A percentile compares a stretch with the other conserved stretches of the same genome.
Evolutionary conservation across 352 stramenopile species (phyloP).

Genomic region (Globisporangium takayamanum): DNA sequence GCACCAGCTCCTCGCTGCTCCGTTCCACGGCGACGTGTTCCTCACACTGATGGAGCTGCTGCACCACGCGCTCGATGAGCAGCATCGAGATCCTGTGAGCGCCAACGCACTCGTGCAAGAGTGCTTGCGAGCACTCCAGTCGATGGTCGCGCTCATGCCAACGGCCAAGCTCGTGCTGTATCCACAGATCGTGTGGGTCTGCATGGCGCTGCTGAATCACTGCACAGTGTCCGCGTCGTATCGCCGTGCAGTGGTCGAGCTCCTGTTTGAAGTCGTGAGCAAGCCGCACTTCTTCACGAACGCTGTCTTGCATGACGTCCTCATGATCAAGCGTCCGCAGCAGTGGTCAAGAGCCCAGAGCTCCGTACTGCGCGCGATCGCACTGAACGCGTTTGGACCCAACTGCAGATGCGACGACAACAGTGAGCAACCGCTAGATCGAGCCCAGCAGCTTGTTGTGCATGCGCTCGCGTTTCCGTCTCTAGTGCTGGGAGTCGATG

Average conservation of each 20-base stretch:
- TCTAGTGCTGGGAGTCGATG: constrained; percentile 26
- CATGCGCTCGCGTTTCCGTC: constrained; percentile 22
- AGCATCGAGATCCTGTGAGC: constrained; percentile 12
- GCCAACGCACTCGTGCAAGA: constrained; percentile 31
- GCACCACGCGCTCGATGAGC: constrained; percentile 35
- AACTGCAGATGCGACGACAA: not conserved
- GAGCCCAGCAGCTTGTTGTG: constrained; percentile 16
- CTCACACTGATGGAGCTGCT: constrained; percentile 50
- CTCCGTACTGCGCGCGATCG: constrained; percentile 42
- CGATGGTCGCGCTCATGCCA: constrained; percentile 44
- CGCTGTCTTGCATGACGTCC: constrained; percentile 32
- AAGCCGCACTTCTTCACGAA: constrained; percentile 44
- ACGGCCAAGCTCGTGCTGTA: constrained; percentile 51
- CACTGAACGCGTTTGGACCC: constrained; percentile 23
- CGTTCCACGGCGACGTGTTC: constrained; percentile 59
- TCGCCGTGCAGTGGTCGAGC: constrained; percentile 23
- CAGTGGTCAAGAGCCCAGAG: constrained; percentile 37
- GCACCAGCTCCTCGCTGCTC: constrained; percentile 37
- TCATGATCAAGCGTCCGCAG: constrained; percentile 37
- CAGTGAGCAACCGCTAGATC: not conserved
- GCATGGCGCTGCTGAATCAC: constrained; percentile 63
- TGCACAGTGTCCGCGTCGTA: constrained; percentile 17
- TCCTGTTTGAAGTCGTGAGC: constrained; percentile 37
- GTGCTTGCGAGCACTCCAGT: constrained; percentile 32
- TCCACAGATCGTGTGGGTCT: constrained; percentile 70